These are phyloP conservation scores for Solanum boliviense DNA, from an alignment of 257 asterid species.

Conservation along the genomic window DNA sequence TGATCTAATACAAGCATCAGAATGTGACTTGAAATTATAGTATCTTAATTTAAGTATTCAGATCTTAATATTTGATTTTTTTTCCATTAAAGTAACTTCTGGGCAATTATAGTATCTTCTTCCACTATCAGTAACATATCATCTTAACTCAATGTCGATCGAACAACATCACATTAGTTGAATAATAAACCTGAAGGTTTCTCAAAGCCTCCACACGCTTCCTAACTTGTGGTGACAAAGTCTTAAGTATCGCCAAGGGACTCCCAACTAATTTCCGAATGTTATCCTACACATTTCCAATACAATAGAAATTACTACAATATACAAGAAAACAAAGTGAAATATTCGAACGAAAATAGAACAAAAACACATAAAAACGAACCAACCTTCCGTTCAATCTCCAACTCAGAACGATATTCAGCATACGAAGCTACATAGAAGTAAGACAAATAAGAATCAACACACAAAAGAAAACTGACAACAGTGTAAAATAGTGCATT, in stretches of 20 bases:
- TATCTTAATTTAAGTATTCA: neutral
- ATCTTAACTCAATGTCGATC: neutral
- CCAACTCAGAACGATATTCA: neutral
- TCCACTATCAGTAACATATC: neutral
- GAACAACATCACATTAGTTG: neutral
- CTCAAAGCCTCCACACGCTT: constrained; percentile 52
- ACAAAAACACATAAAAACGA: neutral
- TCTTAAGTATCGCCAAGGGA: constrained; percentile 40
- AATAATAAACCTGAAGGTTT: constrained; percentile 50
- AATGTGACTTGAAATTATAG: neutral
- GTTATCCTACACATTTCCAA: neutral
- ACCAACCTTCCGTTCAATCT: neutral
- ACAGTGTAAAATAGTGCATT: neutral
- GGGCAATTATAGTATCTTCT: neutral
- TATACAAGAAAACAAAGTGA: neutral
- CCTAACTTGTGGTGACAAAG: constrained; percentile 50
- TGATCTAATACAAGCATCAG: neutral
- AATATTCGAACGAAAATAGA: neutral
- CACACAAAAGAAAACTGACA: neutral
- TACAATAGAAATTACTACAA: neutral
- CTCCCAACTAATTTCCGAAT: neutral
- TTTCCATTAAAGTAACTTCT: neutral
- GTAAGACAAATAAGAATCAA: neutral
- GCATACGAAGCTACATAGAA: neutral
- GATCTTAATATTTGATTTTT: neutral